Evolutionary conservation across 1,284 basidiomycete genomes (phyloP).

Genomic region (Wallemia hederae): DNA sequence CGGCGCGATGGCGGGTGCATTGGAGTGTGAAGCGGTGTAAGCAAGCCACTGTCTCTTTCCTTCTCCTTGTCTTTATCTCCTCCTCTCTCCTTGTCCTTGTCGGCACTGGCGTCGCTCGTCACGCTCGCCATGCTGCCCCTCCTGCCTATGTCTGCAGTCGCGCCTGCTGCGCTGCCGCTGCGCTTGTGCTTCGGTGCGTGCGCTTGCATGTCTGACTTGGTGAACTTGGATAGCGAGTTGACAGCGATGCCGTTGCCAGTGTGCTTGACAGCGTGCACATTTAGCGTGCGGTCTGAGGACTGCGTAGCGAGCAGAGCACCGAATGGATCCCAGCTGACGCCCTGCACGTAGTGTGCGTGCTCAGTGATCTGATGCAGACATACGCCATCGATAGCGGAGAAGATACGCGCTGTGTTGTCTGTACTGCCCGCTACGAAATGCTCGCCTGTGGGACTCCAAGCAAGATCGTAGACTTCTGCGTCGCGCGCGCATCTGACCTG

Average conservation of each 20-base stretch:
- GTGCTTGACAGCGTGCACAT: background rate
- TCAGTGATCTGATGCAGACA: constrained; percentile 58
- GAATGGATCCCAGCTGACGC: constrained; percentile 83
- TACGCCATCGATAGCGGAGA: constrained; percentile 45
- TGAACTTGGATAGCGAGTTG: background rate
- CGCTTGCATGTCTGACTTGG: background rate
- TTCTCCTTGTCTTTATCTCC: no score
- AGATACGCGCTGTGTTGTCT: constrained; percentile 75
- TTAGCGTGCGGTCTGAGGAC: constrained; percentile 37
- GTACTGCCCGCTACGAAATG: constrained; percentile 83
- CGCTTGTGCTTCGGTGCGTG: constrained; percentile 1
- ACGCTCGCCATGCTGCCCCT: no score
- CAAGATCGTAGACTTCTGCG: constrained; percentile 75
- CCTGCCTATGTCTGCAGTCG: background rate
- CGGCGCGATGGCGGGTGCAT: constrained; percentile 45
- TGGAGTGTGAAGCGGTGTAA: constrained; percentile 20
- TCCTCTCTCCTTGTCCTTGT: no score
- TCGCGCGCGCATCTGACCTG: constrained; percentile 1
- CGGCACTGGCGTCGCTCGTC: no score
- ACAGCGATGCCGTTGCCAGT: background rate
- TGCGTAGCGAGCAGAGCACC: constrained; percentile 87
- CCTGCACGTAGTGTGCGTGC: constrained; percentile 80
- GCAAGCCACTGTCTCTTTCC: background rate
- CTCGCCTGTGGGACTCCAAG: constrained; percentile 86
- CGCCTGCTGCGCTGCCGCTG: background rate